Evolutionary conservation across 352 stramenopile genomes (phyloP).

Genomic region (Pythium biforme): DNA sequence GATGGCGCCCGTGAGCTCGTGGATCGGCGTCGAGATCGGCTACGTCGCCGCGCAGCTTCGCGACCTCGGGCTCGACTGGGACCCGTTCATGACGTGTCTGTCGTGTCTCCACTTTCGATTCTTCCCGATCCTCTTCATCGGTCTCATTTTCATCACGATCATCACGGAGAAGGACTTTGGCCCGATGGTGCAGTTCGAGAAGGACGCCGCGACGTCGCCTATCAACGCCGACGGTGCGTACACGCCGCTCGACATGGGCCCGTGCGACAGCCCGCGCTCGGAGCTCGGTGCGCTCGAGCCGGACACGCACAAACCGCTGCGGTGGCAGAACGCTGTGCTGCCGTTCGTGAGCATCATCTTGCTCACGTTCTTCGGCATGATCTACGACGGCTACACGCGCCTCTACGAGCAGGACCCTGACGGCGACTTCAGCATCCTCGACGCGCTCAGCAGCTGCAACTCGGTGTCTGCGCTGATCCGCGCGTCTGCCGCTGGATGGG

Average conservation of each 20-base stretch:
- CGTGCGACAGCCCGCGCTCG: conserved; percentile 67
- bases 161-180: conserved; percentile 88
- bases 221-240: conserved; percentile 58
- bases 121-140: conserved; percentile 88
- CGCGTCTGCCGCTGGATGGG: conserved; percentile 72
- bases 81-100: conserved; percentile 86
- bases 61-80: conserved; percentile 79
- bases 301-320: conserved; percentile 66
- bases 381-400: conserved; percentile 72
- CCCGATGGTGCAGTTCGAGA: conserved; percentile 86
- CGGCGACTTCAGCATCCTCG: conserved; percentile 50
- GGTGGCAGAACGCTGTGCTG: conserved; percentile 85
- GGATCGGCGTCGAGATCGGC: conserved; percentile 89
- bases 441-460: conserved; percentile 78
- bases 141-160: conserved; percentile 90
- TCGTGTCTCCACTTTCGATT: conserved; percentile 85
- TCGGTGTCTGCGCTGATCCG: conserved; percentile 78
- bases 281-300: conserved; percentile 71
- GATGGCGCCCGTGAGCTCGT: conserved; percentile 88
- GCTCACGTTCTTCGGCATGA: conserved; percentile 86
- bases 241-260: conserved; percentile 56
- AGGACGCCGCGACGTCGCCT: conserved; percentile 69
- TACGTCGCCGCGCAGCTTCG: conserved; percentile 80
- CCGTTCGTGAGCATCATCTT: conserved; percentile 82
- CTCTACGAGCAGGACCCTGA: conserved; percentile 47